phyloP scores from a whole-genome alignment of 345 rosid species.

The Trapa incisa region DNA sequence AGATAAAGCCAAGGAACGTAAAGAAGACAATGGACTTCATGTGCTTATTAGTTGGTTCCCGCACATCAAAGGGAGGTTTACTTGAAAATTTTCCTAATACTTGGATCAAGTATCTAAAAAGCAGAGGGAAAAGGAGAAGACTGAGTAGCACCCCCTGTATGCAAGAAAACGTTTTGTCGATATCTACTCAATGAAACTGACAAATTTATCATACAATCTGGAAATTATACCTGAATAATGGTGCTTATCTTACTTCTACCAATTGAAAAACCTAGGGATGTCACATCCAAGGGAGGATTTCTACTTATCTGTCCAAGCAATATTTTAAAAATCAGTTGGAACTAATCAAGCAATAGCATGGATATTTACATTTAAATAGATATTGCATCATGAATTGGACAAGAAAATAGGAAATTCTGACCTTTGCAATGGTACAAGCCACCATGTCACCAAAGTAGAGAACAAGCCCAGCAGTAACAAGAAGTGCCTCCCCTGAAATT shows the following conservation, averaged over 20 bases:
- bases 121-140: conserved; percentile 56
- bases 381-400: background rate
- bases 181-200: conserved; percentile 8
- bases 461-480: conserved; percentile 74
- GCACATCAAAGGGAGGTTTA: conserved; percentile 15
- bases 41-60: conserved; percentile 30
- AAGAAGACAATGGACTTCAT: conserved; percentile 45
- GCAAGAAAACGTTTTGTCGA: conserved; percentile 6
- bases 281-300: conserved; percentile 26
- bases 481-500: conserved; percentile 69
- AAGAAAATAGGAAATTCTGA: conserved; percentile 4
- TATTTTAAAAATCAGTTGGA: background rate
- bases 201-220: conserved; percentile 3
- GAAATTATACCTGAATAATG: conserved; percentile 47
- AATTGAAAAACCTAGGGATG: conserved; percentile 38
- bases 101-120: conserved; percentile 39
- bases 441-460: conserved; percentile 81
- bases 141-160: conserved; percentile 72
- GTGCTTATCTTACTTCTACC: conserved; percentile 70
- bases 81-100: conserved; percentile 17
- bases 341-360: background rate
- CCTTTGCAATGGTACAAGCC: conserved; percentile 66
- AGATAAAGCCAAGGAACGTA: conserved; percentile 35
- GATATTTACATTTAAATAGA: background rate
- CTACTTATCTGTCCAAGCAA: conserved; percentile 31